Base-by-base conservation (phyloP, 805 yeast genomes). In the Metschnikowia dekortorum region DNA sequence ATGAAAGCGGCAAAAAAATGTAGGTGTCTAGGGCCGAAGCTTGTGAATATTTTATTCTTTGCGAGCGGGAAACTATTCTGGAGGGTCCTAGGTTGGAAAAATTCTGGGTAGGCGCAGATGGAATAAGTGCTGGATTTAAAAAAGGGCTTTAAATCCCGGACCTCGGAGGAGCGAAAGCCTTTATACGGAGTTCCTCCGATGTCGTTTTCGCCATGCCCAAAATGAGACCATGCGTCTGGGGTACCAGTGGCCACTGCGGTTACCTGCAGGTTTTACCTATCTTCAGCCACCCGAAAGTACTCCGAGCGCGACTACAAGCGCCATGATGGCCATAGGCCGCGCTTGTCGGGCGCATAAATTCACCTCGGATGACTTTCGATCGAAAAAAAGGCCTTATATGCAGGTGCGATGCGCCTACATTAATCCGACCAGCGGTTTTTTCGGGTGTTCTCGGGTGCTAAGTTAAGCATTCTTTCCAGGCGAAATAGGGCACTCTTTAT, bases 151-250 rank as follows among this genome's bases (percentile, higher is more conserved):
- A 16, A 37, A 39, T 18, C 16, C 26, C 13, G 39, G 30, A 28
- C 18, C 26, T 44, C 50, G 50, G 50, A 30, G 16, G 39, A 29
- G 42, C 48, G 49, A 35, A 28, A 10, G 35, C 45, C 44, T 52
- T 49, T 49, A 49, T 53, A 52, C 50, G 57, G 52, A 49, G 50
- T 45, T 46, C 46, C 58, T 46, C 54, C 55, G 55, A 37, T 50
- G 52, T 48, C 57, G 52, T 47, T 45, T 50, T 55, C 52, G 42
- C 39, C 53, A 49, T 39, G 51, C 47, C 57, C 56, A 56, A 52
- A 52, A 49, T 18, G 40, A 46, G 51, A 36, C 28, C 49, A 49
- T 49, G 57, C 57, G 53, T 58, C 61, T 58, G 61, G 61, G 61
- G 61, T 58, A 58, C 55, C 42, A 46, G 33, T 52, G 45, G 39